Percentiles rank a stretch among this genome's conserved stretches.
phyloP scores from a whole-genome alignment of 106 monocot species.

The Allium sativum region DNA sequence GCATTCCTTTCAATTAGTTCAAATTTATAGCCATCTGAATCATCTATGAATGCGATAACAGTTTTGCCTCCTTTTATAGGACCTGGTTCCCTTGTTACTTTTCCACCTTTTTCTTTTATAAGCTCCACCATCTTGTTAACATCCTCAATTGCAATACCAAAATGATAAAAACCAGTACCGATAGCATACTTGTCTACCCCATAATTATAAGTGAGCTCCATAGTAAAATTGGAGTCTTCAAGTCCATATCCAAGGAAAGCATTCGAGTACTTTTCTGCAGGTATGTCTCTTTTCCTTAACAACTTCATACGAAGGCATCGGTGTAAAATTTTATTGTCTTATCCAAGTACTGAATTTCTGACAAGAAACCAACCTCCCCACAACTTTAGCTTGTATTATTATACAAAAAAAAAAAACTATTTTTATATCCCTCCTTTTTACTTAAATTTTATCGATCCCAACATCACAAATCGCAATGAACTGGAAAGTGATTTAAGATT shows the following conservation, averaged over 20 bases:
- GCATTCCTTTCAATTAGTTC: constrained; percentile 69
- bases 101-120: constrained; percentile 12
- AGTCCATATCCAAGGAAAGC: constrained; percentile 91
- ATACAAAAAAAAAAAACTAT: too few relatives aligned
- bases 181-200: constrained; percentile 84
- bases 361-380: too few relatives aligned
- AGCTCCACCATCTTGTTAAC: constrained; percentile 29
- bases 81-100: constrained; percentile 16
- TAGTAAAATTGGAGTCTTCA: constrained; percentile 82
- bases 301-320: constrained; percentile 88
- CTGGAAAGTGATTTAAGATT: too few relatives aligned
- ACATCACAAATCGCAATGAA: too few relatives aligned
- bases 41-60: constrained; percentile 53
- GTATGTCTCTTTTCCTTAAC: constrained; percentile 75
- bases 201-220: constrained; percentile 88
- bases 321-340: too few relatives aligned
- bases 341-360: too few relatives aligned
- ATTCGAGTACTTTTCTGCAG: constrained; percentile 80
- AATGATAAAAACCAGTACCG: constrained; percentile 87
- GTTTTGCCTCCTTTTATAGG: constrained; percentile 38
- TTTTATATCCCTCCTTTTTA: too few relatives aligned
- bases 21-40: constrained; percentile 86
- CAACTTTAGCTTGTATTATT: too few relatives aligned
- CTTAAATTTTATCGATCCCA: too few relatives aligned
- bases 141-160: constrained; percentile 91